Evolutionary conservation across 192 early-diverging fungal species (phyloP).

Genomic region (Lunasporangiospora selenospora): DNA sequence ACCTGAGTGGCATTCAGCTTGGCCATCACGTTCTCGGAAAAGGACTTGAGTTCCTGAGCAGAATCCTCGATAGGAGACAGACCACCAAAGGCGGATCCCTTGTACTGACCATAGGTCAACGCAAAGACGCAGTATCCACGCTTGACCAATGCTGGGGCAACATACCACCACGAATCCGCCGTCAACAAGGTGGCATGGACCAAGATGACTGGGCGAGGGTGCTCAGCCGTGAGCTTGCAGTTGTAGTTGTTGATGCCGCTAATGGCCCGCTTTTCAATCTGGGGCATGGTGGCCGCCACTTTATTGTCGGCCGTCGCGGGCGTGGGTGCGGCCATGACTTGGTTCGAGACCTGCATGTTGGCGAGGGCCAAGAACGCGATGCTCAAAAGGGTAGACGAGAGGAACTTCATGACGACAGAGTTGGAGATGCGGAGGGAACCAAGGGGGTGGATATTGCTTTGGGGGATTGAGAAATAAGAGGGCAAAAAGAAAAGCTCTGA

Average conservation of each 20-base stretch:
- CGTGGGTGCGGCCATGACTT: too few relatives aligned
- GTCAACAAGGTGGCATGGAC: conserved; percentile 35
- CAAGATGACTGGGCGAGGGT: conserved; percentile 26
- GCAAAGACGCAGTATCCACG: conserved; percentile 42
- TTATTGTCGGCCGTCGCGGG: too few relatives aligned
- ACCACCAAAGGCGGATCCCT: conserved; percentile 16
- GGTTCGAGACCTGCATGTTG: too few relatives aligned
- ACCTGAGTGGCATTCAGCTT: conserved; percentile 22
- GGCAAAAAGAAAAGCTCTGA: too few relatives aligned
- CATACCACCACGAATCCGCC: conserved; percentile 25
- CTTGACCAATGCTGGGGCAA: conserved; percentile 8
- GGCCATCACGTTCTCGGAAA: conserved; percentile 13
- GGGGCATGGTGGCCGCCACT: too few relatives aligned
- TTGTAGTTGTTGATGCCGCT: conserved; percentile 21
- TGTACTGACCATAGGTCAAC: conserved; percentile 23
- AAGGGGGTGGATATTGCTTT: too few relatives aligned
- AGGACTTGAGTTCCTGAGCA: conserved; percentile 28
- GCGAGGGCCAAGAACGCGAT: too few relatives aligned
- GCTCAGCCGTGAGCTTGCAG: conserved; percentile 27
- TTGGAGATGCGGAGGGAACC: too few relatives aligned
- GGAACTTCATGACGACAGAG: too few relatives aligned
- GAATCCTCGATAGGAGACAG: conserved; percentile 19
- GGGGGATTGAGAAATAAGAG: too few relatives aligned
- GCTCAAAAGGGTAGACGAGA: too few relatives aligned
- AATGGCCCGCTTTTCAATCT: conserved; percentile 23